Conservation (phyloP, 2,329 filamentous ascomycete genomes). For the Trichoderma oligosporum region DNA sequence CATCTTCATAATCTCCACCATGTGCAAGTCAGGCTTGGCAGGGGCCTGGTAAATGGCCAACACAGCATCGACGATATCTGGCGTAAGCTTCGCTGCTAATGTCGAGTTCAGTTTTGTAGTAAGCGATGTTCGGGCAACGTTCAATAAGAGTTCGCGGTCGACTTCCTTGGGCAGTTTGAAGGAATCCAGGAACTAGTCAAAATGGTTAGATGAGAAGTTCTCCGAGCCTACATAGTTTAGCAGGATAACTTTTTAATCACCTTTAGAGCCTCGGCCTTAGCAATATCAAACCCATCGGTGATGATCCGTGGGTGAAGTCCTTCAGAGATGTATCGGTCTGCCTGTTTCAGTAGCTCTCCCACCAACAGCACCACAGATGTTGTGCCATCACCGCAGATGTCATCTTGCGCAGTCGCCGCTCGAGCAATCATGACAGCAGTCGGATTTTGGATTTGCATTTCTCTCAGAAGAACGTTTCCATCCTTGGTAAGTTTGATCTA, state of each 20-base stretch:
- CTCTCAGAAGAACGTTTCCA: slow-evolving; percentile 77
- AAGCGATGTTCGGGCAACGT: slow-evolving; percentile 88
- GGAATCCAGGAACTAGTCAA: slow-evolving; percentile 83
- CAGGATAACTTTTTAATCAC: slow-evolving; percentile 40
- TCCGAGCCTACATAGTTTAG: slow-evolving; percentile 19
- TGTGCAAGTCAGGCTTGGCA: slow-evolving; percentile 92
- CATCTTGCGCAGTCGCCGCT: slow-evolving; percentile 94
- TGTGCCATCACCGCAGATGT: slow-evolving; percentile 96
- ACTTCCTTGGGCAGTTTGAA: slow-evolving; percentile 89
- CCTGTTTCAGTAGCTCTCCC: slow-evolving; percentile 96
- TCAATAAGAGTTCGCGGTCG: slow-evolving; percentile 89
- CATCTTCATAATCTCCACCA: slow-evolving; percentile 99
- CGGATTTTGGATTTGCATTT: slow-evolving; percentile 96
- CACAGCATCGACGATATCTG: slow-evolving; percentile 93
- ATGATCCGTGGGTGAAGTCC: slow-evolving; percentile 96
- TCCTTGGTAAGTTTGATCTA: slow-evolving; percentile 99
- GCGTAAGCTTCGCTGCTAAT: slow-evolving; percentile 85
- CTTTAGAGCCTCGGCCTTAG: slow-evolving; percentile 88
- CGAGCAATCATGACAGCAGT: slow-evolving; percentile 82
- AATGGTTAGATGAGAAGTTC: slow-evolving; percentile 22
- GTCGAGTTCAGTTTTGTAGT: slow-evolving; percentile 90
- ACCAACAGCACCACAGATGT: slow-evolving; percentile 94
- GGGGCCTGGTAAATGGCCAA: slow-evolving; percentile 88
- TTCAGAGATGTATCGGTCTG: slow-evolving; percentile 91
- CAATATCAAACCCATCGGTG: slow-evolving; percentile 95